These are phyloP conservation scores for Beta macrorhiza DNA, from an alignment of 179 eudicot genomes.

Conservation along the genomic window DNA sequence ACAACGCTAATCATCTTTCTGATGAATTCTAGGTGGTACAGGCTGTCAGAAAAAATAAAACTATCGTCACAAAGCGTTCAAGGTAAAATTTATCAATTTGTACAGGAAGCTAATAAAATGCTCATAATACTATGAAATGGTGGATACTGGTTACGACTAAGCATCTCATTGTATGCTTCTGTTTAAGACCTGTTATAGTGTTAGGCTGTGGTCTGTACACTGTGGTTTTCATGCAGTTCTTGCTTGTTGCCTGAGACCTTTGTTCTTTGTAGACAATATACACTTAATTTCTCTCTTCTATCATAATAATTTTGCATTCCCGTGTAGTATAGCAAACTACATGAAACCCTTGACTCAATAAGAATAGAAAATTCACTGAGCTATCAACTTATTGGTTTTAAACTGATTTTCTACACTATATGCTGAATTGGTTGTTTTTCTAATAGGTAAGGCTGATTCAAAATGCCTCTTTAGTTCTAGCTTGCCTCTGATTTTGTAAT, in stretches of 20 bases:
- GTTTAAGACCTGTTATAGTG: not conserved
- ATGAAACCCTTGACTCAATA: not conserved
- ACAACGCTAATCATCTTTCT: conserved; percentile 18
- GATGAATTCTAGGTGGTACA: conserved; percentile 42
- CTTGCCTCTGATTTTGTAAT: not conserved
- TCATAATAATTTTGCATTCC: not conserved
- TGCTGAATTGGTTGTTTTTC: not conserved
- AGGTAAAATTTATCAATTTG: conserved; percentile 44
- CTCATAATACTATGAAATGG: not conserved
- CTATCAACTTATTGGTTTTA: not conserved
- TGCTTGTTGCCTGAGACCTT: not conserved
- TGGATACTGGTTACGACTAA: not conserved
- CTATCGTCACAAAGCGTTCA: conserved; percentile 45
- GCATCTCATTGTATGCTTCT: not conserved
- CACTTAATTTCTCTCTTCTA: not conserved
- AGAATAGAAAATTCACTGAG: not conserved
- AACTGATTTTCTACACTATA: not conserved
- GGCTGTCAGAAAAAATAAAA: conserved; percentile 37
- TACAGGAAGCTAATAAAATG: not conserved
- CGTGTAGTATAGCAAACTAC: not conserved
- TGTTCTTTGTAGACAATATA: not conserved
- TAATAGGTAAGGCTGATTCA: not conserved
- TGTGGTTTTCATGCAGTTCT: not conserved
- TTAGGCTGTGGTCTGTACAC: not conserved
- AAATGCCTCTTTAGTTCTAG: not conserved